phyloP scores from a whole-genome alignment of 2,329 filamentous ascomycete species.

The Dryadomyces quercivorus region DNA sequence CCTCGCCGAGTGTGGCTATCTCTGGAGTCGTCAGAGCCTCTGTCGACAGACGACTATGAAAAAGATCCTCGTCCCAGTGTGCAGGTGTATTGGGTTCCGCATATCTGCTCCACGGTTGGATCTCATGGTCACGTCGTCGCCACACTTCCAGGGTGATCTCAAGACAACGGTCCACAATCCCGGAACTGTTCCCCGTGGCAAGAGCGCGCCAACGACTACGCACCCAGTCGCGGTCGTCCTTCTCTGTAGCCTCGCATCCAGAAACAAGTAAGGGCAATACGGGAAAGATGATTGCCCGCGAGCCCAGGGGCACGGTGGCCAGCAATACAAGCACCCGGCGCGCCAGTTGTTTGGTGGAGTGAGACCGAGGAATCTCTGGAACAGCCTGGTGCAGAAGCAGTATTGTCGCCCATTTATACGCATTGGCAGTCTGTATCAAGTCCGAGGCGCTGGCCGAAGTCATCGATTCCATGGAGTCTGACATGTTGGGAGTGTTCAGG shows the following conservation, averaged over 20 bases:
- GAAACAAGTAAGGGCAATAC: conserved; percentile 2
- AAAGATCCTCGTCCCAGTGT: too few relatives aligned
- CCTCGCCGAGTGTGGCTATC: too few relatives aligned
- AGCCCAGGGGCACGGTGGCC: conserved; percentile 2
- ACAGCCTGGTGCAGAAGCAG: conserved; percentile 4
- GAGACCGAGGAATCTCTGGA: not conserved
- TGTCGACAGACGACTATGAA: not conserved
- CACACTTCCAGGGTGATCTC: conserved; percentile 5
- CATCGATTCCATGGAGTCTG: too few relatives aligned
- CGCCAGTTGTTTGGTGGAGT: not conserved
- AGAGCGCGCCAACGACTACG: conserved; percentile 3
- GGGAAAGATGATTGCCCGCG: conserved; percentile 5
- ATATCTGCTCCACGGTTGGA: not conserved
- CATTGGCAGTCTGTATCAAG: conserved; percentile 3
- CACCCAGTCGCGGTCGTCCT: conserved; percentile 2
- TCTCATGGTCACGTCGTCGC: not conserved
- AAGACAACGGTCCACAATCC: conserved; percentile 6
- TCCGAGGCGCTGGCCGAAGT: not conserved
- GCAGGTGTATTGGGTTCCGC: too few relatives aligned
- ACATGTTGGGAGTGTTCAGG: not conserved
- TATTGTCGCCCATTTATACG: conserved; percentile 3
- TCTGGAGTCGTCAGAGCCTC: too few relatives aligned
- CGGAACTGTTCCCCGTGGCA: conserved; percentile 1
- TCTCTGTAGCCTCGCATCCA: conserved; percentile 2
- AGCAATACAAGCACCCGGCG: conserved; percentile 2